These are phyloP conservation scores for Penicillium nordicum DNA, from an alignment of 2,329 filamentous ascomycete species.

Conservation along the genomic window DNA sequence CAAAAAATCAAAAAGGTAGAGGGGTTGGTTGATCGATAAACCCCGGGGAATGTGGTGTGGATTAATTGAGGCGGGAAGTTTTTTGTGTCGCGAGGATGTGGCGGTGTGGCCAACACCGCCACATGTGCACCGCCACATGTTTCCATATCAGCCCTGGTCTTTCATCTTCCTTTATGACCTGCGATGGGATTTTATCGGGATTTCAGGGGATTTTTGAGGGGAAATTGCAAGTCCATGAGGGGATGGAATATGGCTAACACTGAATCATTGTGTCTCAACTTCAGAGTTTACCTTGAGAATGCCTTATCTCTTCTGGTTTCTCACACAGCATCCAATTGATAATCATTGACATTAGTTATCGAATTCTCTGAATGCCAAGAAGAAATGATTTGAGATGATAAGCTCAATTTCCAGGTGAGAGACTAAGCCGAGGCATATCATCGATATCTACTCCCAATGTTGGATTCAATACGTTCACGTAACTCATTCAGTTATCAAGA, in stretches of 20 bases:
- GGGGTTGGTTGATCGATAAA: conserved; percentile 14
- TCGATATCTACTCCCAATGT: neutral
- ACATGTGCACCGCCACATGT: conserved; percentile 14
- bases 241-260: neutral
- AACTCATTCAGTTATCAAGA: conserved; percentile 4
- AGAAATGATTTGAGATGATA: neutral
- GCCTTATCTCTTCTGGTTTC: neutral
- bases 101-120: conserved; percentile 16
- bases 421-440: neutral
- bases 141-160: neutral
- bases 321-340: neutral
- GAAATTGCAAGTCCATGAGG: neutral
- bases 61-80: conserved; percentile 26
- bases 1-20: conserved; percentile 16
- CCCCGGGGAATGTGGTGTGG: conserved; percentile 21
- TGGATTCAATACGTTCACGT: conserved; percentile 3
- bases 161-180: neutral
- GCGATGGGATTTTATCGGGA: neutral
- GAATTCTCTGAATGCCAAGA: neutral
- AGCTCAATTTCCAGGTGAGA: neutral
- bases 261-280: neutral
- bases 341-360: neutral
- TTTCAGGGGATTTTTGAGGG: neutral
- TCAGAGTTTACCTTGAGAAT: neutral
- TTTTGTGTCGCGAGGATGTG: conserved; percentile 29